phyloP scores from a whole-genome alignment of 257 asterid species.

The Linaria vulgaris region DNA sequence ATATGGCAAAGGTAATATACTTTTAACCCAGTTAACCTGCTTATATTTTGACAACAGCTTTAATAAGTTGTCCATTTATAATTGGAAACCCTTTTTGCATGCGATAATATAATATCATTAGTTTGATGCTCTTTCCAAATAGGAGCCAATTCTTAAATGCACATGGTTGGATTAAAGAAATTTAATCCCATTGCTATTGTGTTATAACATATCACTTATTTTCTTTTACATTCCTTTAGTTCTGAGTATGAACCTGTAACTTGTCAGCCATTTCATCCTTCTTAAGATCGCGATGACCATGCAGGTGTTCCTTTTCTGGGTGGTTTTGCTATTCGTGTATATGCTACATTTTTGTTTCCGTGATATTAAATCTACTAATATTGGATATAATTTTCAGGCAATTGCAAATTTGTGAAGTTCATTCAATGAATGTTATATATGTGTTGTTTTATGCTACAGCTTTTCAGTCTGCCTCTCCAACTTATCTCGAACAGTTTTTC shows the following conservation, averaged over 20 bases:
- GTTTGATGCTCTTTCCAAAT: too few species aligned
- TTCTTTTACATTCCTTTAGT: conserved; percentile 6
- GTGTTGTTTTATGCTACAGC: conserved; percentile 18
- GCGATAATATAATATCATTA: too few species aligned
- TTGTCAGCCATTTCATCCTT: conserved; percentile 1
- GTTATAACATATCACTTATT: background rate
- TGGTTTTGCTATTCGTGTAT: background rate
- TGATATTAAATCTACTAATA: background rate
- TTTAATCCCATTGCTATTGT: background rate
- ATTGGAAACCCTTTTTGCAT: too few species aligned
- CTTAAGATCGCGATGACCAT: background rate
- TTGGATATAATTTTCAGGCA: conserved; percentile 12
- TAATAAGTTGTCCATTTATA: background rate
- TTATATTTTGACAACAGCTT: conserved; percentile 13
- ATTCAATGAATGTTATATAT: conserved; percentile 18
- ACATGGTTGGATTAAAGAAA: background rate
- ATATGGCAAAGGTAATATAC: conserved; percentile 79
- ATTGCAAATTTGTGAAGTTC: conserved; percentile 1
- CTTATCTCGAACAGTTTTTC: conserved; percentile 21
- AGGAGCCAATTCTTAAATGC: too few species aligned
- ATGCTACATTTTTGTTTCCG: background rate
- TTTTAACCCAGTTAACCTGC: background rate
- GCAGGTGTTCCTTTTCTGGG: background rate
- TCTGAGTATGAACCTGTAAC: background rate
- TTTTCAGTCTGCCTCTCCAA: conserved; percentile 14